Base-by-base conservation (phyloP, 2,329 filamentous ascomycete species). In the Venturia aucupariae region DNA sequence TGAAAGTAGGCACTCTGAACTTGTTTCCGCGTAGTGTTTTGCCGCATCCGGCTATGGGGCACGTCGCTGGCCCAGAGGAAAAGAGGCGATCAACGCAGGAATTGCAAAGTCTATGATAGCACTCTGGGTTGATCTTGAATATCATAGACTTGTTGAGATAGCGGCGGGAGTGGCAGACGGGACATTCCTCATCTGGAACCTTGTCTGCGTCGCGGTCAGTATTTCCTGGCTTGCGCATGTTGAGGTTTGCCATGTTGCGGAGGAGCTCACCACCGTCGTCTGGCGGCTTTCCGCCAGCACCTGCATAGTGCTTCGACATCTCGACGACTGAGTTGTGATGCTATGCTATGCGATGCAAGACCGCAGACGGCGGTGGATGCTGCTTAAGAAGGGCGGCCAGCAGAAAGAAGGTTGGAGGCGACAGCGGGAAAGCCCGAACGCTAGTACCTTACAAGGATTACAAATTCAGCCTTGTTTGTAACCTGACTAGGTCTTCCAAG, bases 21-120 rank as follows among this genome's bases (percentile, higher is more conserved):
- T 87, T 86, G 65, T 87, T 85, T 71, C 92, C 90, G 1, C 94
- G 88, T 6, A 99, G 82, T 0, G 92, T 97, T 75, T 90, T 88
- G 73, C 86, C 85, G 78, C 94, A 99, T 48, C 89, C 90, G 0
- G 90, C 90, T 65, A 97, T 90, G 0, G 94, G 94, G 73, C 95
- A 99, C 67, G 92, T 90, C 64, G 92, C 90, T 0, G 94, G 94
- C 0, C 94, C 94, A 64, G 90, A 87, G 42, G 89, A 89, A 82
- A 97, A 99, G 71, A 97, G 90, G 64, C 93, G 89, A 76, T 93
- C 90, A 51, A 97, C 92, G 79, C 94, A 99, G 65, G 90, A 92
- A 75, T 91, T 89, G 81, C 94, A 99, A 90, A 99, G 97, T 70
- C 91, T 91, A 81, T 99, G 94, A 81, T 99, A 99, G 84, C 94